Evolutionary conservation across 352 stramenopile genomes (phyloP).

Genomic region (Phytophthora cactorum): DNA sequence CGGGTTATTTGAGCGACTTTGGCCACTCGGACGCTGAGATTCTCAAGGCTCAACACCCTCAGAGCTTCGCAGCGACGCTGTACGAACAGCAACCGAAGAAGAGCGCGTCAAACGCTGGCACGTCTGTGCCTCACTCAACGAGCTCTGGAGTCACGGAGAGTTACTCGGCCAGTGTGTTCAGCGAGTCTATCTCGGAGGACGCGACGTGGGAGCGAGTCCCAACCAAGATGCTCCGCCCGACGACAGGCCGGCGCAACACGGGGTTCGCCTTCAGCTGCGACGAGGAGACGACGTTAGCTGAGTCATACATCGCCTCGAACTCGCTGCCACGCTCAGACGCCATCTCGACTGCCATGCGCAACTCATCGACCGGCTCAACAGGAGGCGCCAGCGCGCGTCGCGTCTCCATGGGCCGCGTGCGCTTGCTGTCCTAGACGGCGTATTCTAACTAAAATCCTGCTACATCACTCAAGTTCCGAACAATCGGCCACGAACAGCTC

Average conservation of each 20-base stretch:
- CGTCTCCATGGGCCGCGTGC: constrained; percentile 39
- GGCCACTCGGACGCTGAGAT: constrained; percentile 55
- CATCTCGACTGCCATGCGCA: constrained; percentile 66
- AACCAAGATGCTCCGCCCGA: constrained; percentile 44
- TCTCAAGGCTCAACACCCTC: constrained; percentile 39
- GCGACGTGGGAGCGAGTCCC: constrained; percentile 49
- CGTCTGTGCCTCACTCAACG: constrained; percentile 23
- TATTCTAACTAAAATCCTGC: constrained; percentile 8
- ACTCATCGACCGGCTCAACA: constrained; percentile 39
- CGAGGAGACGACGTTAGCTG: constrained; percentile 80
- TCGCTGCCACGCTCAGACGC: constrained; percentile 72
- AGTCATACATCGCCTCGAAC: constrained; percentile 88
- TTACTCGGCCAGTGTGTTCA: constrained; percentile 74
- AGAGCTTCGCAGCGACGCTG: constrained; percentile 26
- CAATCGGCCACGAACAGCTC: constrained; percentile 20
- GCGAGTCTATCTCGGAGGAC: constrained; percentile 55
- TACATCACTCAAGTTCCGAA: constrained; percentile 15
- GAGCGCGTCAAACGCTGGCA: constrained; percentile 14
- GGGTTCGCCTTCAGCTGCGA: constrained; percentile 87
- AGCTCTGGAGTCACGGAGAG: constrained; percentile 38
- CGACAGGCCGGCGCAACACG: constrained; percentile 57
- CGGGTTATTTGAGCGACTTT: constrained; percentile 55
- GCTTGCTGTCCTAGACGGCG: constrained; percentile 28
- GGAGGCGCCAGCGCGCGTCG: constrained; percentile 31
- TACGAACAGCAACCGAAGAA: constrained; percentile 39